A percentile compares a stretch with the other conserved stretches of the same genome.
Conservation (phyloP, 257 asterid genomes). For the Voacanga thouarsii region DNA sequence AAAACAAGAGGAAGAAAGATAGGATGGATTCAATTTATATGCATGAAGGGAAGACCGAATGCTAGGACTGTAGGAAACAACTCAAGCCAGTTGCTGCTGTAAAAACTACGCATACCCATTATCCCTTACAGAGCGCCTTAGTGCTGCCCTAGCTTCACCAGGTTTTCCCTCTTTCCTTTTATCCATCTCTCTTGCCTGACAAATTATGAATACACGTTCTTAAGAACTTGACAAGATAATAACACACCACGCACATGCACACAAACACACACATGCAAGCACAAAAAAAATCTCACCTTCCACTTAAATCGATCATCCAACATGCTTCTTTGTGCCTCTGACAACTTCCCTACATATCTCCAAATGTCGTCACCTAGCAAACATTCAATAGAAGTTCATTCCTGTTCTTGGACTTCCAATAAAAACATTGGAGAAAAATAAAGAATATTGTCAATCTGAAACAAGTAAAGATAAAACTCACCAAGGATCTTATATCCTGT, state of each 20-base stretch:
- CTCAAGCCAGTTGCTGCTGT: background rate
- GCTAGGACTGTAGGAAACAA: background rate
- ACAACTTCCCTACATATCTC: slow-evolving; percentile 92
- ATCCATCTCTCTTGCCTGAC: slow-evolving; percentile 98
- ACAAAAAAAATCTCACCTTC: slow-evolving; percentile 51
- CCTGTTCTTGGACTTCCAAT: background rate
- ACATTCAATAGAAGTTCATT: slow-evolving; percentile 12
- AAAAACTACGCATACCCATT: slow-evolving; percentile 53
- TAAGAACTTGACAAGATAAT: slow-evolving; percentile 1
- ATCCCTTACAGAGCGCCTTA: slow-evolving; percentile 96
- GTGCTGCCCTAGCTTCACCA: slow-evolving; percentile 91
- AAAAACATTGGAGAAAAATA: slow-evolving; percentile 3
- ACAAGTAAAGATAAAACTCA: slow-evolving; percentile 37
- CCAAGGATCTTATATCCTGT: slow-evolving; percentile 96
- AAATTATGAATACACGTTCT: slow-evolving; percentile 8
- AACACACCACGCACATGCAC: slow-evolving; percentile 10
- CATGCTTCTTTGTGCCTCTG: slow-evolving; percentile 99
- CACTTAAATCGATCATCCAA: slow-evolving; percentile 96
- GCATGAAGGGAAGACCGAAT: background rate
- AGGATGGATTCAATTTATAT: background rate
- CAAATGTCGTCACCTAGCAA: slow-evolving; percentile 92
- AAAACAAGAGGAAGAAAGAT: background rate
- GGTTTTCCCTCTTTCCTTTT: slow-evolving; percentile 94
- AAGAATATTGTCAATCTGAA: background rate
- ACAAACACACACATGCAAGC: background rate